phyloP scores from a whole-genome alignment of 306 rosid genomes.

The Corylus americana region DNA sequence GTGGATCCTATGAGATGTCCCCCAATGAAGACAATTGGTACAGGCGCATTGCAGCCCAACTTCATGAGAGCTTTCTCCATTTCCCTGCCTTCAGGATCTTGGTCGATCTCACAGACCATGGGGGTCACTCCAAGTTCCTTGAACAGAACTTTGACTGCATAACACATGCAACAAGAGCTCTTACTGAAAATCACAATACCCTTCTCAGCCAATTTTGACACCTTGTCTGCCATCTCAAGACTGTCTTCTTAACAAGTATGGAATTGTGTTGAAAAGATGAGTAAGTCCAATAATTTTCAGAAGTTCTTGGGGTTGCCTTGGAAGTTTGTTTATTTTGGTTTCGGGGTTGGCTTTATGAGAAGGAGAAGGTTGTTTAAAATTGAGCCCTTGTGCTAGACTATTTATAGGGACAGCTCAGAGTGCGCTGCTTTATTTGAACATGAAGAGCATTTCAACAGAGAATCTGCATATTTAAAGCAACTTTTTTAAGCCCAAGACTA shows the following conservation, averaged over 20 bases:
- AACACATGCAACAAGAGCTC: constrained; percentile 90
- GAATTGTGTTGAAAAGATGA: constrained; percentile 13
- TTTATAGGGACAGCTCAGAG: constrained; percentile 67
- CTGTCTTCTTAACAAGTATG: constrained; percentile 21
- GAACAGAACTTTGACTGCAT: constrained; percentile 77
- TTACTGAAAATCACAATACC: constrained; percentile 94
- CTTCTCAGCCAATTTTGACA: constrained; percentile 73
- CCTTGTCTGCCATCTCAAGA: constrained; percentile 71
- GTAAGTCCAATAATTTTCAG: not conserved
- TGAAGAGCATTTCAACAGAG: constrained; percentile 50
- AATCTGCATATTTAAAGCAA: constrained; percentile 20
- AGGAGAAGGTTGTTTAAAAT: constrained; percentile 48
- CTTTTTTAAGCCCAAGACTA: constrained; percentile 39
- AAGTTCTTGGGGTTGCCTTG: constrained; percentile 17
- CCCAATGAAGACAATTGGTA: constrained; percentile 93
- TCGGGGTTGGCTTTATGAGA: constrained; percentile 34
- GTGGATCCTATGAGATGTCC: constrained; percentile 84
- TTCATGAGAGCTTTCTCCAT: constrained; percentile 81
- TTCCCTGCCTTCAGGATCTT: constrained; percentile 82
- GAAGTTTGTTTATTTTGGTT: not conserved
- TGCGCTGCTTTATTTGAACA: constrained; percentile 35
- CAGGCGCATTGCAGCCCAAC: constrained; percentile 66
- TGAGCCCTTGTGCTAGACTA: constrained; percentile 58
- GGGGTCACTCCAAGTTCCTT: constrained; percentile 64
- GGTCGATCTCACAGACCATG: constrained; percentile 71